Percentiles rank a stretch among this genome's conserved stretches.
Evolutionary conservation across 495 filamentous ascomycete genomes (phyloP).

Genomic region (Neurospora sp.): DNA sequence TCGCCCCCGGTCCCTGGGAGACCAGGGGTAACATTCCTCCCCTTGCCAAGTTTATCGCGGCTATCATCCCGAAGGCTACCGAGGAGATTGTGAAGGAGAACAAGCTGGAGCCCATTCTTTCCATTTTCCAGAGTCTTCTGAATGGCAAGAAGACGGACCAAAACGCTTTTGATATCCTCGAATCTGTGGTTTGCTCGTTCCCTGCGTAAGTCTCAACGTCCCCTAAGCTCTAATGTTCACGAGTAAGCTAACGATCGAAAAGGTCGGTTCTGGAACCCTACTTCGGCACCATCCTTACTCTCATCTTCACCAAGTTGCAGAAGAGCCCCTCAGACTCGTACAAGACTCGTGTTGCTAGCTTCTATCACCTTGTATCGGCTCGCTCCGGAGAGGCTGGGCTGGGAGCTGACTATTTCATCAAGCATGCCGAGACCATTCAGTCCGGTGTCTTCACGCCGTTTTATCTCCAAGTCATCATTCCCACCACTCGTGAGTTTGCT

Average conservation of each 20-base stretch:
- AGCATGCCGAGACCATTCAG: conserved; percentile 70
- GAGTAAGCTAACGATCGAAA: conserved; percentile 15
- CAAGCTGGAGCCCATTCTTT: conserved; percentile 68
- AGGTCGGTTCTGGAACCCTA: conserved; percentile 61
- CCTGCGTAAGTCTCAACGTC: conserved; percentile 43
- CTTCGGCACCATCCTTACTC: conserved; percentile 65
- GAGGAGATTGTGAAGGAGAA: conserved; percentile 57
- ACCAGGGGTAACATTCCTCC: conserved; percentile 87
- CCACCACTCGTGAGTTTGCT: conserved; percentile 76
- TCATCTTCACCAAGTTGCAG: conserved; percentile 77
- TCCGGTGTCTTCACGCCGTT: conserved; percentile 69
- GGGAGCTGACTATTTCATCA: conserved; percentile 82
- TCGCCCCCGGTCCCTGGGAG: conserved; percentile 75
- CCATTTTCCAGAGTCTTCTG: conserved; percentile 86
- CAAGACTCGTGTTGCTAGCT: conserved; percentile 70
- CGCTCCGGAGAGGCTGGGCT: conserved; percentile 60
- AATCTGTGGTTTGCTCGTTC: conserved; percentile 62
- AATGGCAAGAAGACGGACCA: conserved; percentile 62
- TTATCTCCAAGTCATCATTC: conserved; percentile 76
- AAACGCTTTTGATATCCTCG: conserved; percentile 81
- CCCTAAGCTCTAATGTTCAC: neutral
- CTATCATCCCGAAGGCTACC: conserved; percentile 69
- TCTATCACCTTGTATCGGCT: conserved; percentile 85
- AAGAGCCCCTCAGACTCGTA: conserved; percentile 65
- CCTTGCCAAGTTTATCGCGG: conserved; percentile 70